phyloP scores from a whole-genome alignment of 257 asterid genomes.

The Perilla frutescens region DNA sequence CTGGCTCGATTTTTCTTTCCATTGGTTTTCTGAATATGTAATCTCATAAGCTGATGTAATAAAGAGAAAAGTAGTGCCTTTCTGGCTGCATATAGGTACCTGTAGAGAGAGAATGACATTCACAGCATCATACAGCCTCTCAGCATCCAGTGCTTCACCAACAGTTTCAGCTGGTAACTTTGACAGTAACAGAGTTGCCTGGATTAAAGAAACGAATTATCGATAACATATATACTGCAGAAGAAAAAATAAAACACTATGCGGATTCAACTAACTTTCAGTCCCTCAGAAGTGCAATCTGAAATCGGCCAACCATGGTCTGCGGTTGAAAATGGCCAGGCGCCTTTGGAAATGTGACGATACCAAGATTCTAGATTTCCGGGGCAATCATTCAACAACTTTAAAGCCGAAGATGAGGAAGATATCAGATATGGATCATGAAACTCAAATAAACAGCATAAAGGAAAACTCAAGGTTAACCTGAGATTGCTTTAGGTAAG shows the following conservation, averaged over 20 bases:
- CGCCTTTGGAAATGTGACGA: slow-evolving; percentile 99
- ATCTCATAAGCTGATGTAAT: no score
- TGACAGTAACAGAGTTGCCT: slow-evolving; percentile 80
- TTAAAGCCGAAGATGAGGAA: slow-evolving; percentile 31
- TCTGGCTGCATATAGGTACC: slow-evolving; percentile 45
- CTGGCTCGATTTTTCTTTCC: no score
- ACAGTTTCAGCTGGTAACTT: slow-evolving; percentile 72
- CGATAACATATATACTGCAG: slow-evolving; percentile 1
- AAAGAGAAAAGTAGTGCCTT: no score
- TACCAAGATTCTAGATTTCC: slow-evolving; percentile 82
- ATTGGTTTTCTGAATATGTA: no score
- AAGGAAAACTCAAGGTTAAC: slow-evolving; percentile 44
- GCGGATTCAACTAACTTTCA: slow-evolving; percentile 59
- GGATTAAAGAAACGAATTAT: slow-evolving; percentile 35
- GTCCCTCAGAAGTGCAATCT: slow-evolving; percentile 99
- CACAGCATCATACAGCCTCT: slow-evolving; percentile 79
- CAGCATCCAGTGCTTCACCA: slow-evolving; percentile 74
- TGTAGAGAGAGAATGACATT: slow-evolving; percentile 88
- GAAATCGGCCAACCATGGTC: slow-evolving; percentile 99
- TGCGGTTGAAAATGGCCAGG: slow-evolving; percentile 98
- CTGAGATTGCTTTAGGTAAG: slow-evolving; percentile 73
- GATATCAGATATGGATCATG: slow-evolving; percentile 26
- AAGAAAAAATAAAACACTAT: background rate
- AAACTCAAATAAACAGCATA: slow-evolving; percentile 17
- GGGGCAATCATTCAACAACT: slow-evolving; percentile 90